Percentiles rank a stretch among this genome's conserved stretches.
phyloP scores from a whole-genome alignment of 805 yeast genomes.

The Suhomyces prunicola region DNA sequence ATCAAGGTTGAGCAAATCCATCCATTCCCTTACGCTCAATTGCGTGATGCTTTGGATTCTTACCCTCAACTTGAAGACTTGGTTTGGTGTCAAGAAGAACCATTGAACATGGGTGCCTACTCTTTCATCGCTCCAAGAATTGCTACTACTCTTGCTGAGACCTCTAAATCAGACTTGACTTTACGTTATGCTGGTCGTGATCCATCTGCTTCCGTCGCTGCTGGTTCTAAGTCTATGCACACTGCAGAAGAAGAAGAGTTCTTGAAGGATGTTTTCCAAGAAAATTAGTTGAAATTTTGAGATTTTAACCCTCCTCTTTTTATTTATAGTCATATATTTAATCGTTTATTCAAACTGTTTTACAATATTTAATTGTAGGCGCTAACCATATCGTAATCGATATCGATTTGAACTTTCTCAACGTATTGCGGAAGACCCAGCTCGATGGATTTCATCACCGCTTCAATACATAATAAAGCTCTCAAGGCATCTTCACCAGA shows the following conservation, averaged over 20 bases:
- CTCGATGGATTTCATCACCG: slow-evolving; percentile 31
- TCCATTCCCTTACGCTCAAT: slow-evolving; percentile 97
- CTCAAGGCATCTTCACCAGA: slow-evolving; percentile 37
- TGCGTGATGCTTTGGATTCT: slow-evolving; percentile 75
- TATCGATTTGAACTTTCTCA: slow-evolving; percentile 17
- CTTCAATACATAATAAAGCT: slow-evolving; percentile 35
- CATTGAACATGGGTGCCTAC: slow-evolving; percentile 95
- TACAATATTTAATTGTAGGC: background rate
- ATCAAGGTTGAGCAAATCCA: slow-evolving; percentile 90
- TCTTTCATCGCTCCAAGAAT: slow-evolving; percentile 80
- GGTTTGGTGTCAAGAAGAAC: slow-evolving; percentile 98
- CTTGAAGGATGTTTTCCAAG: slow-evolving; percentile 68
- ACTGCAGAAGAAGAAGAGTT: slow-evolving; percentile 83
- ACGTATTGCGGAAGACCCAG: slow-evolving; percentile 34
- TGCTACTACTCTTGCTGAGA: slow-evolving; percentile 69
- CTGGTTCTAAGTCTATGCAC: slow-evolving; percentile 91
- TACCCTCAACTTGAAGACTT: slow-evolving; percentile 84
- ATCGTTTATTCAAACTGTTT: background rate
- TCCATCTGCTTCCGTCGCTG: slow-evolving; percentile 98
- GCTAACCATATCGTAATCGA: slow-evolving; percentile 9
- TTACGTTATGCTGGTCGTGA: slow-evolving; percentile 95
- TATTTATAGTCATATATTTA: background rate
- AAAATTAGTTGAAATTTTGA: background rate
- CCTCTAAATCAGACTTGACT: slow-evolving; percentile 52
- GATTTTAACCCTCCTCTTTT: background rate